Percentiles rank a stretch among this genome's conserved stretches.
Evolutionary conservation across 352 stramenopile species (phyloP).

Genomic region (Phytophthora hibernalis): DNA sequence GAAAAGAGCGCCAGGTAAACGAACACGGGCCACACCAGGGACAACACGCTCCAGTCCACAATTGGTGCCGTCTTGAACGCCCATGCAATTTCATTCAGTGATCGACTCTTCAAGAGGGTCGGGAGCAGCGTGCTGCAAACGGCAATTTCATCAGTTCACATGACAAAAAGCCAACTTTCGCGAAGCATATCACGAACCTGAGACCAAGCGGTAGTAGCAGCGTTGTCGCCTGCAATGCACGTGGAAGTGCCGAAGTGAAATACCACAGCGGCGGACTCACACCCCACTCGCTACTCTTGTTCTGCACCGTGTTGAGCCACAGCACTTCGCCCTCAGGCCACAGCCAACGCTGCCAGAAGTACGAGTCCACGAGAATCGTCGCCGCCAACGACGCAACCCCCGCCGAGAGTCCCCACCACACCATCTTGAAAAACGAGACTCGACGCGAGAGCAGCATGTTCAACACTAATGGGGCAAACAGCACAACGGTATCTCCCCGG

Average conservation of each 20-base stretch:
- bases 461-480: slow-evolving; percentile 95
- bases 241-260: slow-evolving; percentile 94
- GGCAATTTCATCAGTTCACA: background rate
- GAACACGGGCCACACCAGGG: slow-evolving; percentile 70
- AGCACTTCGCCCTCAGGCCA: slow-evolving; percentile 99
- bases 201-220: slow-evolving; percentile 87
- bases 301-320: slow-evolving; percentile 97
- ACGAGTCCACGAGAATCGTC: slow-evolving; percentile 93
- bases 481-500: slow-evolving; percentile 96
- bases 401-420: slow-evolving; percentile 84
- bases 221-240: slow-evolving; percentile 81
- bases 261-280: slow-evolving; percentile 97
- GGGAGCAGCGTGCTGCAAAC: slow-evolving; percentile 54
- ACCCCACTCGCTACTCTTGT: slow-evolving; percentile 98
- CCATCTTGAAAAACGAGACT: slow-evolving; percentile 78
- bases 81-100: slow-evolving; percentile 47
- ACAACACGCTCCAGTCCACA: slow-evolving; percentile 57
- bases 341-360: slow-evolving; percentile 94
- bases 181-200: slow-evolving; percentile 44
- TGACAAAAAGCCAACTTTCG: background rate
- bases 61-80: slow-evolving; percentile 51
- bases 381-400: slow-evolving; percentile 74
- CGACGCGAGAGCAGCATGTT: slow-evolving; percentile 84
- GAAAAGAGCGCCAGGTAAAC: slow-evolving; percentile 96
- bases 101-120: slow-evolving; percentile 46